Conservation (phyloP, 805 yeast genomes). For the Starmera quercuum region DNA sequence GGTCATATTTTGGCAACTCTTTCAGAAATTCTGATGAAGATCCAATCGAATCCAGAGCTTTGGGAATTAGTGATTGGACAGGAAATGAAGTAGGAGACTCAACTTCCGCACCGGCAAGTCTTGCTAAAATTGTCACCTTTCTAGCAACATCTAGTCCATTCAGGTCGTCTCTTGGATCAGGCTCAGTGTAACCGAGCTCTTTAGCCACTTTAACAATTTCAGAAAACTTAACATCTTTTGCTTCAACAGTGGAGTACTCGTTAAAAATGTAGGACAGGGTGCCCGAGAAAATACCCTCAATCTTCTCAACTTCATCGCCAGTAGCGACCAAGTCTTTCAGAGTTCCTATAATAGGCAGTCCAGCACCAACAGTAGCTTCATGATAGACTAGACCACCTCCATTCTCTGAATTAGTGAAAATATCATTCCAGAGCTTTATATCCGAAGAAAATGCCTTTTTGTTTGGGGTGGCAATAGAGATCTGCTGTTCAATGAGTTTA, state of each 20-base stretch:
- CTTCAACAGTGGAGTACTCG: constrained; percentile 69
- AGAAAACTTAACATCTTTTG: constrained; percentile 67
- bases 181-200: constrained; percentile 92
- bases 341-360: constrained; percentile 87
- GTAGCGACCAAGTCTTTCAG: constrained; percentile 83
- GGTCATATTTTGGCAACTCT: constrained; percentile 77
- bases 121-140: constrained; percentile 92
- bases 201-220: constrained; percentile 88
- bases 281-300: constrained; percentile 96
- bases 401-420: constrained; percentile 48
- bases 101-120: constrained; percentile 81
- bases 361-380: constrained; percentile 99
- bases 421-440: constrained; percentile 64
- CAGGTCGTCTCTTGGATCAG: constrained; percentile 98
- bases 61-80: constrained; percentile 89
- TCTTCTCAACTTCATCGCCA: constrained; percentile 85
- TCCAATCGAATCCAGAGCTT: constrained; percentile 64
- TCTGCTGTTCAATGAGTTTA: constrained; percentile 61
- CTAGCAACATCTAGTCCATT: constrained; percentile 98
- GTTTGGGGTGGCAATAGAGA: constrained; percentile 96
- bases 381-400: constrained; percentile 77
- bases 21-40: constrained; percentile 74
- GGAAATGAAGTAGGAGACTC: constrained; percentile 90
- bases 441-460: constrained; percentile 92
- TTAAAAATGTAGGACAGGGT: constrained; percentile 93